Evolutionary conservation across 2,329 filamentous ascomycete genomes (phyloP), one percentile per base, ranked within the genome.

Genomic region (Colletotrichum chlorophyti): DNA sequence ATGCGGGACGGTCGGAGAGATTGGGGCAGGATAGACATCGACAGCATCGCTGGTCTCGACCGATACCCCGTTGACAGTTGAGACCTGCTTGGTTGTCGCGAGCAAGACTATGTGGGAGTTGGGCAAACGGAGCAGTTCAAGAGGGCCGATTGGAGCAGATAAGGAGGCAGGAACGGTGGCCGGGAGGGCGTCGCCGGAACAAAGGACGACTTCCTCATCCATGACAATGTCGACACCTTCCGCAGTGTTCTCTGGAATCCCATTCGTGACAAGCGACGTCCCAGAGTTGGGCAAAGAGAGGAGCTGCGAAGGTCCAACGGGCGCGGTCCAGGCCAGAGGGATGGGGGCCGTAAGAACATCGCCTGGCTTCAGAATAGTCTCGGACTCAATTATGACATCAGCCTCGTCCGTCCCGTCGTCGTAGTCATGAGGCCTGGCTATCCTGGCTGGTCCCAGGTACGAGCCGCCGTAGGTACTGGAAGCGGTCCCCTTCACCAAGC

Each of bases 241-340:
- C 12, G 19, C 10, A 5, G 23, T 17, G 12, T 4, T 15, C 11
- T 49, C 7, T 12, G 10, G 11, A 19, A 9, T 23, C 21, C 23
- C 32, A 29, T 19, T 17, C 10, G 8, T 24, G n/a, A 12, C 14
- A n/a, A 11, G 4, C 4, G 5, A 15, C n/a, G 9, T 12, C 4
- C 34, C 8, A 0, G 83, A 85, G 64, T 87, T 86, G 15, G 84
- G 84, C 26, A 87, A 69, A 9, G 80, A 75, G 8, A 86, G 69
- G 6, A 86, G 72, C 60, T 79, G 72, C 46, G 68, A 60, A 4
- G 77, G 77, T 4, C 74, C 75, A 46, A 76, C 73, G 1, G 76
- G 76, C 2, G 73, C 27, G 9, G 27, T 17, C 19, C 12, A 14
- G 17, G 10, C 17, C 14, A 47, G 8, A 11, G 41, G 5, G 11